Evolutionary conservation across 169 alveolate species (phyloP), one percentile per base, ranked within the genome.

Genomic region (Plasmodium fragile): DNA sequence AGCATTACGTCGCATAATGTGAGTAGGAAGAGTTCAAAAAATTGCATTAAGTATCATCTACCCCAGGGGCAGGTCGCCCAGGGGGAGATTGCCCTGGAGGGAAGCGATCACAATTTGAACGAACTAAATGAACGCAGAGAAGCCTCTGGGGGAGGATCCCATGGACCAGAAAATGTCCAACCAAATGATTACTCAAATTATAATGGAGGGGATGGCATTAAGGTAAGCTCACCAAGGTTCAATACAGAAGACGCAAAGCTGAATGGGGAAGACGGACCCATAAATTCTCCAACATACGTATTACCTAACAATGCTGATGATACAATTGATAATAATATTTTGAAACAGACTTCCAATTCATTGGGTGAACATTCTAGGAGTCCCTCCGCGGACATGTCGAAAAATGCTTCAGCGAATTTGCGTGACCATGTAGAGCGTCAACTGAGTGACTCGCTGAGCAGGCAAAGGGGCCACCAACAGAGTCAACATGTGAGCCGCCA

Each of bases 1-100:
- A 73, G 81, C 59, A 75, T 73, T 34, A 30, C 59, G 3, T 85
- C 93, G 3, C 77, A 85, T 34, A 85, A 11, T 73, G 34, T 85
- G 39, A 83, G 53, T 32, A 36, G 55, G 16, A 82, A 55, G 59
- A 59, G 53, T 36, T 55, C 80, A 22, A 55, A 82, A 82, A 36
- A 82, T 82, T 82, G 78, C 8, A 5, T 82, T 41, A 80, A 39
- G 16, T 80, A 80, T 80, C n/a, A 45, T 13, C 28, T 25, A 10
- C 32, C 39, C 41, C 75, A 80, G 59, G 32, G 34, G 53, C 22
- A 45, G 52, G 11, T 41, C 13, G 16, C 59, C 10, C 59, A 11
- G 22, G 16, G 34, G 53, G 36, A 45, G 52, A 25, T 41, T 4
- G 16, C 59, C 10, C 59, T 3, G 22, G 16, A 49, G 59, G 59